Conservation (phyloP, 1,284 basidiomycete genomes). For the Sporisorium iseilematis-ciliati region DNA sequence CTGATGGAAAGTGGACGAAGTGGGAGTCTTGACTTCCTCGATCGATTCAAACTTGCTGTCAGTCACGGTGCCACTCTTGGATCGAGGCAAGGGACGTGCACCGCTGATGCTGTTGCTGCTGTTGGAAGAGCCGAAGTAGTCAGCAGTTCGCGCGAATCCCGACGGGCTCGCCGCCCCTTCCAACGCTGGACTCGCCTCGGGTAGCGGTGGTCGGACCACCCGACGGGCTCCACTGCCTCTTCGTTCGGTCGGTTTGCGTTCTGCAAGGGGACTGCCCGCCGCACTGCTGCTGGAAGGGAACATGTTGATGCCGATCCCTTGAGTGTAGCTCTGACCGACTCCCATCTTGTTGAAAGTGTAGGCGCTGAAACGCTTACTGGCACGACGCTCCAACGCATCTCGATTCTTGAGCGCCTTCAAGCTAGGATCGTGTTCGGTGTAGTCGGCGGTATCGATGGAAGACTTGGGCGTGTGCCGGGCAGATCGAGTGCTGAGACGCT, state of each 20-base stretch:
- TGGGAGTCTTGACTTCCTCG: slow-evolving; percentile 53
- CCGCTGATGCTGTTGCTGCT: slow-evolving; percentile 27
- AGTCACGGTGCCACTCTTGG: slow-evolving; percentile 24
- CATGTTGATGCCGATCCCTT: slow-evolving; percentile 48
- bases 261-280: slow-evolving; percentile 43
- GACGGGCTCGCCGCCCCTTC: slow-evolving; percentile 36
- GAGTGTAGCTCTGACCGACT: slow-evolving; percentile 53
- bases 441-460: slow-evolving; percentile 49
- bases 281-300: slow-evolving; percentile 24
- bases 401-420: slow-evolving; percentile 88
- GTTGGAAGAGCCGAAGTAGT: slow-evolving; percentile 41
- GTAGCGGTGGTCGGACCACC: slow-evolving; percentile 37
- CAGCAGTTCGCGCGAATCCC: slow-evolving; percentile 16
- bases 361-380: slow-evolving; percentile 94
- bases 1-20: slow-evolving; percentile 26
- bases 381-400: slow-evolving; percentile 88
- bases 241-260: slow-evolving; percentile 33
- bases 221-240: slow-evolving; percentile 43
- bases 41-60: slow-evolving; percentile 48
- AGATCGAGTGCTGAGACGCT: slow-evolving; percentile 34
- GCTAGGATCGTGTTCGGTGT: slow-evolving; percentile 82
- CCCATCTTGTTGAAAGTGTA: slow-evolving; percentile 97
- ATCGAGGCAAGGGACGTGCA: slow-evolving; percentile 25
- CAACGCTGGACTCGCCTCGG: slow-evolving; percentile 33
- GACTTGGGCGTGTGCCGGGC: slow-evolving; percentile 42